Evolutionary conservation across 768 basidiomycete genomes (phyloP).

Genomic region (Tephrocybe sp.): DNA sequence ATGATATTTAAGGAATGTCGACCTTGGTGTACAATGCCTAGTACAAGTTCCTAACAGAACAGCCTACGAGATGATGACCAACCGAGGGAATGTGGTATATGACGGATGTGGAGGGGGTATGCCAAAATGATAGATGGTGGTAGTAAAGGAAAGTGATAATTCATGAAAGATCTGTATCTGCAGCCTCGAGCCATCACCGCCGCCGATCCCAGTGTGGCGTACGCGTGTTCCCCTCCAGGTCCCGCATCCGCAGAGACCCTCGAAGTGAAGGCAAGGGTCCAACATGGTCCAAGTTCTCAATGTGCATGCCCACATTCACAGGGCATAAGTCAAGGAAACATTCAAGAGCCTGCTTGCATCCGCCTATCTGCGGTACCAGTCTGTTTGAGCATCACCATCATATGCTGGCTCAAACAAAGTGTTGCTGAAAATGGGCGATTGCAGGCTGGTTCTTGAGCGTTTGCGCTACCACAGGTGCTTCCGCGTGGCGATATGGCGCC

Average conservation of each 20-base stretch:
- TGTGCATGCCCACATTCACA: neutral
- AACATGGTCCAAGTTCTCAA: neutral
- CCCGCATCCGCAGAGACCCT: neutral
- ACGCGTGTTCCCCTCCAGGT: too few relatives aligned
- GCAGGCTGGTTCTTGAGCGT: neutral
- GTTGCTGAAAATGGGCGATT: neutral
- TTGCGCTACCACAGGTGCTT: neutral
- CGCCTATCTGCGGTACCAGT: neutral
- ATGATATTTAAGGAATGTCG: neutral
- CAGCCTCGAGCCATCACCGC: neutral
- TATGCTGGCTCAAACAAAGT: neutral
- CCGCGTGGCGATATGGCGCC: neutral
- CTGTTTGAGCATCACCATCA: neutral
- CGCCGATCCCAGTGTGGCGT: neutral
- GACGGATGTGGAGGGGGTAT: constrained; percentile 8
- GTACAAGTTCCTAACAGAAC: neutral
- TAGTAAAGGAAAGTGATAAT: neutral
- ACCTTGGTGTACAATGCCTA: neutral
- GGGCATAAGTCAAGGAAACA: neutral
- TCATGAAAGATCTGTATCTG: neutral
- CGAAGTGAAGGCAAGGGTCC: neutral
- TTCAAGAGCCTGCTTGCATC: constrained; percentile 1
- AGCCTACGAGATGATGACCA: neutral
- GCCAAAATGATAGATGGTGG: neutral
- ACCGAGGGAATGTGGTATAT: constrained; percentile 6